Conservation (phyloP, 2,329 filamentous ascomycete genomes). For the Colletotrichum caudatum region DNA sequence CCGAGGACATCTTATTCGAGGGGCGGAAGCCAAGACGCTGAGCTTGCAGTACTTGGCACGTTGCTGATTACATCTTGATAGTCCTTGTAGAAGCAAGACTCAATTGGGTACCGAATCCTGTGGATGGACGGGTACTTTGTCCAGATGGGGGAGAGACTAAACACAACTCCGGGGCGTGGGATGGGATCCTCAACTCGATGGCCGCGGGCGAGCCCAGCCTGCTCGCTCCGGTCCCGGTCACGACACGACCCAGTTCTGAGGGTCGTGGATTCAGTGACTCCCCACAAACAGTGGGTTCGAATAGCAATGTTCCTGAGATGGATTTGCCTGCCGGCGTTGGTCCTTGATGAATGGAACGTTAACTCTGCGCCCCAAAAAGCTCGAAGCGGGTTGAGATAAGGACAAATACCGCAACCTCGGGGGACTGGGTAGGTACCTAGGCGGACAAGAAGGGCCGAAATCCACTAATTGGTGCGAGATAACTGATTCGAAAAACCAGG, state of each 20-base stretch:
- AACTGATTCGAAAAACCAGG: conserved; percentile 16
- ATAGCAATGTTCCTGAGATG: background rate
- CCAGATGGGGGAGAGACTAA: background rate
- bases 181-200: background rate
- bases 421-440: background rate
- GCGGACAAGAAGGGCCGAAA: conserved; percentile 13
- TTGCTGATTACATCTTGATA: background rate
- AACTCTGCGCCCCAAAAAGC: conserved; percentile 1
- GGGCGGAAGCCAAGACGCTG: background rate
- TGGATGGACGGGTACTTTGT: background rate
- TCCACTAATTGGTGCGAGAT: conserved; percentile 37
- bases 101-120: too few relatives aligned
- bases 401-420: conserved; percentile 31
- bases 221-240: conserved; percentile 37
- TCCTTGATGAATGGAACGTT: conserved; percentile 23
- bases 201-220: conserved; percentile 5
- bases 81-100: background rate
- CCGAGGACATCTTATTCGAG: background rate
- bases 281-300: background rate
- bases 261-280: background rate
- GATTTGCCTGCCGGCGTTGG: background rate
- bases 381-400: conserved; percentile 33
- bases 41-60: conserved; percentile 9
- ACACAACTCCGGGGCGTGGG: background rate
- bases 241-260: conserved; percentile 29